Evolutionary conservation across 768 basidiomycete genomes (phyloP), one percentile per base, ranked within the genome.

Genomic region (Pleurotus tuber-regium): DNA sequence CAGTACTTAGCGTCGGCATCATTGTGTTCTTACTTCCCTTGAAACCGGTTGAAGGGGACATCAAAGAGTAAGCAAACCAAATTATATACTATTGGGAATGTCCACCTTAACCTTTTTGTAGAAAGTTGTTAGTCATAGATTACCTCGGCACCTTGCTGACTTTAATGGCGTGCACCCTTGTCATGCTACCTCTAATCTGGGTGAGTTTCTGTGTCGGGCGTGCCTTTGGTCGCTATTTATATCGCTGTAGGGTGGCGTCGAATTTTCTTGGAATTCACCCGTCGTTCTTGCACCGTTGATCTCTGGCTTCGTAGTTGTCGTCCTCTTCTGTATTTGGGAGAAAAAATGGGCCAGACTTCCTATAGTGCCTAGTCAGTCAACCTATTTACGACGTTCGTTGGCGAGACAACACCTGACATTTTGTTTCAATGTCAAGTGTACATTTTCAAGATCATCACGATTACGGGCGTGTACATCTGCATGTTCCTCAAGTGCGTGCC

Each of bases 131-230:
- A 16, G 78, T 76, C 1, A 67, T 89, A 6, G 88, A 89, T 58
- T 89, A 84, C 56, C 44, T 81, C 19, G 87, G 87, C 1, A 72
- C 78, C 0, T 48, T 70, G 1, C 65, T 89, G 23, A 85, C 83
- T 0, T 74, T 89, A 10, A 66, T 70, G 1, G 85, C 78, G 19
- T 84, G 83, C 41, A 74, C 81, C 2, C 70, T 88, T 2, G 66
- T 90, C 19, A 76, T 90, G 43, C 67, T 89, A 5, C 86, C 86
- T 0, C 72, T 90, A 12, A 86, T 87, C 24, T 89, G 87, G 86
- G 84, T 83, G 56, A 12, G 75, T 52, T 41, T 3, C 42, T 16
- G 5, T 44, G 8, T 35, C 21, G 3, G 10, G n/a, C 8, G 14
- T 41, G 41, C 16, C 35, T 31, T n/a, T n/a, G n/a, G n/a, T n/a